Evolutionary conservation across 2,329 filamentous ascomycete genomes (phyloP).

Genomic region (Colletotrichum filicis): DNA sequence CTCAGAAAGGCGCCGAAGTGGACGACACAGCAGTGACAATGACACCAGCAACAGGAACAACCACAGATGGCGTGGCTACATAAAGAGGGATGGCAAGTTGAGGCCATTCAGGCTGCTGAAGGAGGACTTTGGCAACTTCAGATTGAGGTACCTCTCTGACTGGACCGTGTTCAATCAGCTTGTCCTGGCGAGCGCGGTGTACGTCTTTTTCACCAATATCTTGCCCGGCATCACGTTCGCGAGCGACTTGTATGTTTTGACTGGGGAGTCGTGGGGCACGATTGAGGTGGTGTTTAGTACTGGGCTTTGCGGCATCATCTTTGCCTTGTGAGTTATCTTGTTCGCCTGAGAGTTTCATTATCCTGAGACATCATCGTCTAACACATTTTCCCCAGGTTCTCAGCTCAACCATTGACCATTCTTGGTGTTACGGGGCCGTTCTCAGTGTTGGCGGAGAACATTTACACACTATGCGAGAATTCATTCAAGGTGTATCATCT

Average conservation of each 20-base stretch:
- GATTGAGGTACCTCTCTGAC: conserved; percentile 60
- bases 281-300: conserved; percentile 76
- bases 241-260: conserved; percentile 71
- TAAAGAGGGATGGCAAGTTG: conserved; percentile 53
- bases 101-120: conserved; percentile 64
- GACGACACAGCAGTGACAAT: neutral
- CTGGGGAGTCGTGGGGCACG: conserved; percentile 72
- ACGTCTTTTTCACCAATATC: conserved; percentile 75
- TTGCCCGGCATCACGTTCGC: conserved; percentile 75
- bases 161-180: conserved; percentile 72
- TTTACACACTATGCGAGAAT: conserved; percentile 67
- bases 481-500: conserved; percentile 59
- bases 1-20: neutral
- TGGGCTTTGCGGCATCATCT: conserved; percentile 71
- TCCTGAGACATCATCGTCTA: neutral
- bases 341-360: neutral
- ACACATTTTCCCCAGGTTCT: conserved; percentile 48
- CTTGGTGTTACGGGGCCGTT: conserved; percentile 75
- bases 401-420: conserved; percentile 73
- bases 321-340: conserved; percentile 62
- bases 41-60: neutral
- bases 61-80: conserved; percentile 37
- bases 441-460: conserved; percentile 74
- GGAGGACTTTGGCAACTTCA: conserved; percentile 59
- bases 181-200: conserved; percentile 71